Evolutionary conservation across 495 filamentous ascomycete genomes (phyloP).

Genomic region (Aspergillus funiculosus): DNA sequence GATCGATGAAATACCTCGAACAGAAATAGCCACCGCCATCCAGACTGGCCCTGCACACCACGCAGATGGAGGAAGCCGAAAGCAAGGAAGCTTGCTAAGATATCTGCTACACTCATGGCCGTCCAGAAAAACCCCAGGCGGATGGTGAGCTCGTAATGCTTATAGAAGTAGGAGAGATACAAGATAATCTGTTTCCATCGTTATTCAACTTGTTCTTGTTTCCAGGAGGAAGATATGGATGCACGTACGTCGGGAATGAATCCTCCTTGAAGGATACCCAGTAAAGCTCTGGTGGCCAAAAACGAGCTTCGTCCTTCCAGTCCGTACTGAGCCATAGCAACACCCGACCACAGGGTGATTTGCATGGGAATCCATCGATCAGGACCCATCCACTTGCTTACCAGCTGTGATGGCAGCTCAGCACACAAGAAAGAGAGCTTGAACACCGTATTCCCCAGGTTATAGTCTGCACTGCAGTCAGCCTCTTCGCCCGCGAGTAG

Average conservation of each 20-base stretch:
- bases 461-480: slow-evolving; percentile 51
- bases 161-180: slow-evolving; percentile 68
- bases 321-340: slow-evolving; percentile 57
- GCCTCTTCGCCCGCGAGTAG: slow-evolving; percentile 16
- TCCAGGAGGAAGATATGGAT: slow-evolving; percentile 10
- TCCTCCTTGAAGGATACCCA: slow-evolving; percentile 63
- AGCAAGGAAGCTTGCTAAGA: slow-evolving; percentile 40
- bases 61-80: slow-evolving; percentile 42
- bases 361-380: slow-evolving; percentile 76
- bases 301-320: slow-evolving; percentile 57
- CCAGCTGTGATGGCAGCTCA: slow-evolving; percentile 62
- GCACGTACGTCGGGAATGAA: slow-evolving; percentile 41
- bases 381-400: slow-evolving; percentile 61
- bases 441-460: slow-evolving; percentile 9
- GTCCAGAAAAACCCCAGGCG: slow-evolving; percentile 57
- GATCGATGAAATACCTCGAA: slow-evolving; percentile 40
- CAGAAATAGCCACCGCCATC: slow-evolving; percentile 32
- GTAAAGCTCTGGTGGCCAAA: slow-evolving; percentile 52
- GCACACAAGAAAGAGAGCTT: slow-evolving; percentile 48
- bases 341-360: slow-evolving; percentile 66
- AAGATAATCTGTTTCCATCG: slow-evolving; percentile 32
- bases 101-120: slow-evolving; percentile 46
- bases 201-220: not conserved
- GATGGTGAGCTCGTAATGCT: slow-evolving; percentile 48
- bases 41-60: slow-evolving; percentile 27